phyloP scores from a whole-genome alignment of 1,284 basidiomycete species.

The Austroboletus niveus region DNA sequence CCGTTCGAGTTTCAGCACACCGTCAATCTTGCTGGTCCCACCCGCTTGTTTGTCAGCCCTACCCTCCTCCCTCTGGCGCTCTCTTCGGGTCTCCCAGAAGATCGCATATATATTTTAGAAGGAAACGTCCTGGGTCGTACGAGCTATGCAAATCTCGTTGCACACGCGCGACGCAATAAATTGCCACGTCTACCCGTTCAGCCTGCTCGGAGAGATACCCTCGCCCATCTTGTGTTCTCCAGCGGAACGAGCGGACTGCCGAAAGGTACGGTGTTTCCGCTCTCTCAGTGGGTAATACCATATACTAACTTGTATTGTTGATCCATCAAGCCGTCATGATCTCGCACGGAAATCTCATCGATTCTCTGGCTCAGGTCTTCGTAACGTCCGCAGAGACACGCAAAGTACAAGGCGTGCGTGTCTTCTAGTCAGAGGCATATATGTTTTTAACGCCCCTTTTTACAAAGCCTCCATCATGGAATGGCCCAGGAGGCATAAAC shows the following conservation, averaged over 20 bases:
- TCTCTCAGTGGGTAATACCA: background rate
- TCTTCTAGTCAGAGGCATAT: background rate
- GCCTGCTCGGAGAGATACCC: constrained; percentile 51
- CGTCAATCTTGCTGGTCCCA: constrained; percentile 51
- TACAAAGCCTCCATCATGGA: constrained; percentile 39
- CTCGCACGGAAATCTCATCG: constrained; percentile 66
- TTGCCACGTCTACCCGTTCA: constrained; percentile 43
- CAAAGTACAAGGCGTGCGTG: constrained; percentile 23
- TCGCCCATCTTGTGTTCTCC: constrained; percentile 74
- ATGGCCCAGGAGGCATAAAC: constrained; percentile 43
- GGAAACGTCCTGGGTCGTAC: constrained; percentile 40
- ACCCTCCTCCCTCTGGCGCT: constrained; percentile 48
- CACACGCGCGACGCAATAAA: constrained; percentile 36
- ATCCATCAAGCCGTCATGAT: constrained; percentile 64
- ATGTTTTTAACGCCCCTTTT: background rate
- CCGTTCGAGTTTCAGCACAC: constrained; percentile 63
- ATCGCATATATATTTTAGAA: constrained; percentile 54
- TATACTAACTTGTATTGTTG: constrained; percentile 1
- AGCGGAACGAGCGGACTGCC: constrained; percentile 77
- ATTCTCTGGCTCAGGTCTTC: constrained; percentile 44
- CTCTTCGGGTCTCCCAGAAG: constrained; percentile 48
- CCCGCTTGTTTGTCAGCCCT: constrained; percentile 62
- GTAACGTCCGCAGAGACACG: constrained; percentile 33
- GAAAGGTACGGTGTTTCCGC: constrained; percentile 49
- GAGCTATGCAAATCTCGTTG: constrained; percentile 48